Evolutionary conservation across 2,329 filamentous ascomycete genomes (phyloP), one percentile per base, ranked within the genome.

Genomic region (Fusarium xyrophilum): DNA sequence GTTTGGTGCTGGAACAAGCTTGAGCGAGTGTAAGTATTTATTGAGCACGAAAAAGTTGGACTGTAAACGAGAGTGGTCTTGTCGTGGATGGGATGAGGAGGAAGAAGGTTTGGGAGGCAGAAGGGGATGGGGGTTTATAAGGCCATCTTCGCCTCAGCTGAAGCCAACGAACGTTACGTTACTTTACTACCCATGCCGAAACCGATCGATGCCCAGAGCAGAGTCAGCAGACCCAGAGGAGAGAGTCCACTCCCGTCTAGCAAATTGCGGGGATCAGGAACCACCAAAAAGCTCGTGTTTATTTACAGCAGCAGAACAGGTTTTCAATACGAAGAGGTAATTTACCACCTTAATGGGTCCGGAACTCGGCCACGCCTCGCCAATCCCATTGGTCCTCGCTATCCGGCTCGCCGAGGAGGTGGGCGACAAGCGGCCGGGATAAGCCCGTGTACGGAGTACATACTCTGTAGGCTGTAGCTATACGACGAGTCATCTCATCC

Each of bases 271-370:
- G 40, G 57, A 40, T 51, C 42, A 47, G 30, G 51, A 44, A 42
- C 36, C 39, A 42, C 55, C 17, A 17, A 63, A 43, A 57, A 63
- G 30, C 51, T 63, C 59, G 60, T 63, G 51, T 63, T 63, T 63
- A 63, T 63, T 63, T 63, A 50, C 54, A 43, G 52, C 38, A 38
- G 40, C 59, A 58, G 27, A 38, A 58, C 59, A 58, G 27, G 50
- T 50, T 56, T 62, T 38, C 39, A 56, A 63, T 63, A 63, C 60
- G 60, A 63, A 63, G 43, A 5, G 40, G 42, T 35, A 63, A 63
- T 63, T 63, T 63, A 36, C 59, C 60, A 33, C 12, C 13, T 12
- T 5, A 33, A 56, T 56, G 53, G 53, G n/a, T 42, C 48, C 38
- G 59, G 60, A 63, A 58, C 28, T 63, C 59, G 60, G 59, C 33